Evolutionary conservation across 169 alveolate genomes (phyloP).

Genomic region (Cryptosporidium sp.): DNA sequence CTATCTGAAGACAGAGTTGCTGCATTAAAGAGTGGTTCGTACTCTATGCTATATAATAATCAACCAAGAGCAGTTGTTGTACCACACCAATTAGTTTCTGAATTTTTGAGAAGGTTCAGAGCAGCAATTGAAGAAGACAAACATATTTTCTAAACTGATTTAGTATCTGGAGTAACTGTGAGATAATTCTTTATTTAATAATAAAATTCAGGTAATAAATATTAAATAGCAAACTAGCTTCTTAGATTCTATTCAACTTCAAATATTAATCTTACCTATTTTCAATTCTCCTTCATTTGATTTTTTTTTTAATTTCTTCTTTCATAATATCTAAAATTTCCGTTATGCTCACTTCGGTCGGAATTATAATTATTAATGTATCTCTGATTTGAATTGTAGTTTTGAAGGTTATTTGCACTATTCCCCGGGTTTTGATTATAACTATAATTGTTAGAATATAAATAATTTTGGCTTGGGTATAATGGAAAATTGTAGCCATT

Average conservation of each 20-base stretch:
- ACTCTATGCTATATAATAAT: slow-evolving; percentile 67
- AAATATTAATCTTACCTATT: no score
- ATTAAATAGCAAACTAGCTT: no score
- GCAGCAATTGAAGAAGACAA: slow-evolving; percentile 76
- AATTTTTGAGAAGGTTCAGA: slow-evolving; percentile 64
- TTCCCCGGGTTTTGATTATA: background rate
- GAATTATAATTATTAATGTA: background rate
- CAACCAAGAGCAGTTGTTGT: slow-evolving; percentile 73
- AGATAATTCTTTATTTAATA: no score
- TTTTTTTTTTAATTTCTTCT: background rate
- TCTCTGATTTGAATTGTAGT: background rate
- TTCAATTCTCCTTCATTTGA: background rate
- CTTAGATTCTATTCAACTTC: no score
- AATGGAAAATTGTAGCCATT: background rate
- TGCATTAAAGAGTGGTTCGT: slow-evolving; percentile 72
- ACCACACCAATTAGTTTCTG: slow-evolving; percentile 74
- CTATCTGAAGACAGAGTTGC: slow-evolving; percentile 76
- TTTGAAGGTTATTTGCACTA: background rate
- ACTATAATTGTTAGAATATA: background rate
- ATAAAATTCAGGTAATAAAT: no score
- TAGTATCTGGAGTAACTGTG: background rate
- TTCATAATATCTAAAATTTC: background rate
- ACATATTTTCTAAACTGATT: slow-evolving; percentile 43
- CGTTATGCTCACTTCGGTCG: no score
- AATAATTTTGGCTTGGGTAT: background rate